A percentile compares a stretch with the other conserved stretches of the same genome.
Conservation (phyloP, 2,329 filamentous ascomycete genomes). For the Stemphylium lycopersici region DNA sequence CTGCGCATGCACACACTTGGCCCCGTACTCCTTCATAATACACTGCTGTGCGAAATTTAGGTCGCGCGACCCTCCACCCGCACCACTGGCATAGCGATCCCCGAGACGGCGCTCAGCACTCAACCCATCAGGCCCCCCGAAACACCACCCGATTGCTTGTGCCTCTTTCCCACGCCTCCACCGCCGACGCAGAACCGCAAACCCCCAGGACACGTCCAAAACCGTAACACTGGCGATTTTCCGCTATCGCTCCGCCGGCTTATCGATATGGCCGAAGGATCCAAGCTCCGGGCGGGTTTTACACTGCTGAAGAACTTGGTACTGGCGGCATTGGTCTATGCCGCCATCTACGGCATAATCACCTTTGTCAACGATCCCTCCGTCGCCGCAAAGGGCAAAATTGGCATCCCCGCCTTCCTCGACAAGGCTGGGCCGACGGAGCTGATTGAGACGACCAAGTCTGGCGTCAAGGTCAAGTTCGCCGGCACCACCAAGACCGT, state of each 20-base stretch:
- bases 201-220: background rate
- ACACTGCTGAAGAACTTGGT: conserved; percentile 52
- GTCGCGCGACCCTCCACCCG: conserved; percentile 5
- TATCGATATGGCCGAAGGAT: conserved; percentile 44
- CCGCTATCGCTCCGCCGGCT: conserved; percentile 17
- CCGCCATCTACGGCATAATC: conserved; percentile 50
- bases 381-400: conserved; percentile 48
- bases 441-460: conserved; percentile 50
- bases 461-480: conserved; percentile 52
- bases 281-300: conserved; percentile 40
- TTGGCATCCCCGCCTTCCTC: conserved; percentile 51
- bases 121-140: background rate
- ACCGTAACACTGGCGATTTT: conserved; percentile 14
- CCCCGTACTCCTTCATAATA: conserved; percentile 2
- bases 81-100: background rate
- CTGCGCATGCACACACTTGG: conserved; percentile 4
- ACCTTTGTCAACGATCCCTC: conserved; percentile 51
- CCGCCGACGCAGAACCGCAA: background rate
- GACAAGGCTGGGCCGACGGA: conserved; percentile 51
- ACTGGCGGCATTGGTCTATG: conserved; percentile 52
- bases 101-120: background rate
- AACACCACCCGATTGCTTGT: background rate
- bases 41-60: background rate
- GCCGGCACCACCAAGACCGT: conserved; percentile 49
- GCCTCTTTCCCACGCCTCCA: background rate